Base-by-base conservation (phyloP, 1,139 yeast genomes). In the Blastobotrys illinoisensis region DNA sequence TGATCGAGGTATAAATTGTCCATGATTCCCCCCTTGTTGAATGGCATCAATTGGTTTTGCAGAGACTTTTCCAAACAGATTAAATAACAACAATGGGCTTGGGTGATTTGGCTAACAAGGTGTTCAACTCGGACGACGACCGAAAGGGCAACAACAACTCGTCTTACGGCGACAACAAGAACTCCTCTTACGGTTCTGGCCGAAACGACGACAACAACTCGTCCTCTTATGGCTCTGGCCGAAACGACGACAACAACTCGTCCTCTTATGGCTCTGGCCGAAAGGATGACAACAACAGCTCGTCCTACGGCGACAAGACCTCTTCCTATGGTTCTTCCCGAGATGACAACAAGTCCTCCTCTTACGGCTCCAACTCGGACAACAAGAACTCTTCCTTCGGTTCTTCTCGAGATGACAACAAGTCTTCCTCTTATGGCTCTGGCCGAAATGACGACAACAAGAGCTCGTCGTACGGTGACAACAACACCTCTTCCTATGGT, bases 61-160 rank as follows among this genome's bases (percentile, higher is more conserved):
- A 26, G 32, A 26, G 32, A 26, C 32, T 26, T 26, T 26, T 26
- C 11, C 32, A 26, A 23, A 24, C 18, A 16, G 4, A 50, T 23
- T 19, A 16, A 46, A 23, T 24, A 16, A 18, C 36, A 43, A 16
- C 19, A 47, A 51, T 51, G 54, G 54, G 50, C 9, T 26, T 51
- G n/a, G 54, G 48, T 26, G 50, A 51, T 47, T 28, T 44, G 26
- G 46, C 46, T 44, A 44, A 44, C 26, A 44, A 44, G 46, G 46
- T 43, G 45, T 20, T 43, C 45, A 20, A 18, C 45, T 9, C 20
- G 23, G 20, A 18, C 16, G 23, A 48, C 24, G 26, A 20, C 26
- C n/a, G n/a, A n/a, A n/a, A n/a, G n/a, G 19, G 19, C 26, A 45
- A 9, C 26, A 45, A 9, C 5, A 13, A 24, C 5, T 14, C n/a